Conservation (phyloP, 2,329 filamentous ascomycete genomes). For the Talaromyces pinophilus region DNA sequence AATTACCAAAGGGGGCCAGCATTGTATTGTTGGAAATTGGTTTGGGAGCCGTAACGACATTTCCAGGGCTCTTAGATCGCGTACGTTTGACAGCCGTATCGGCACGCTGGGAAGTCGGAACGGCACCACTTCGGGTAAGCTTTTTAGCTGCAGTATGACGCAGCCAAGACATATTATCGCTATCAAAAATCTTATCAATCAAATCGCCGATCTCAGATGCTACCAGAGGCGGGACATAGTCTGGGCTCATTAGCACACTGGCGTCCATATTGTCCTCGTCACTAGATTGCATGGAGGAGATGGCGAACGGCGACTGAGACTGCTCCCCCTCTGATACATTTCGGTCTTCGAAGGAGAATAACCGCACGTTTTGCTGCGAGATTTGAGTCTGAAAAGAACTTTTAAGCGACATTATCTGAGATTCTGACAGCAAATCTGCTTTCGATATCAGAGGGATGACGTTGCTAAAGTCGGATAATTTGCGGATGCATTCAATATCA, state of each 20-base stretch:
- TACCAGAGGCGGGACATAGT: conserved; percentile 80
- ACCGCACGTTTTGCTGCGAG: conserved; percentile 55
- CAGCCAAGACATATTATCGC: conserved; percentile 75
- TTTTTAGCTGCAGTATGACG: conserved; percentile 82
- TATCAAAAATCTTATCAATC: conserved; percentile 73
- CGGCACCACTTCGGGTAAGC: conserved; percentile 68
- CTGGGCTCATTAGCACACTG: conserved; percentile 86
- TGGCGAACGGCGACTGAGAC: conserved; percentile 63
- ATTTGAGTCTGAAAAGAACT: conserved; percentile 44
- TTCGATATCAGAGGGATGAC: conserved; percentile 80
- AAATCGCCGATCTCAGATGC: conserved; percentile 71
- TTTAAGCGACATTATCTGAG: conserved; percentile 63
- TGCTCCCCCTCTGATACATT: conserved; percentile 28
- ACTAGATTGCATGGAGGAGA: conserved; percentile 71
- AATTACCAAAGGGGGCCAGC: conserved; percentile 30
- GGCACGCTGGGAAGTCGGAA: conserved; percentile 26
- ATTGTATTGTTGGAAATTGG: conserved; percentile 26
- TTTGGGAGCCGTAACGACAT: conserved; percentile 30
- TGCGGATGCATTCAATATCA: conserved; percentile 72
- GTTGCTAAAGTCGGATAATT: conserved; percentile 73
- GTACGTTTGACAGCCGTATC: conserved; percentile 24
- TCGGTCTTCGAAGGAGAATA: conserved; percentile 64
- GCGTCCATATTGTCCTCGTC: conserved; percentile 88
- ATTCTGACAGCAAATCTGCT: conserved; percentile 66
- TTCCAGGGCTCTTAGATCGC: conserved; percentile 24